phyloP scores from a whole-genome alignment of 2,329 filamentous ascomycete species.

The Leptographium wingfieldii region DNA sequence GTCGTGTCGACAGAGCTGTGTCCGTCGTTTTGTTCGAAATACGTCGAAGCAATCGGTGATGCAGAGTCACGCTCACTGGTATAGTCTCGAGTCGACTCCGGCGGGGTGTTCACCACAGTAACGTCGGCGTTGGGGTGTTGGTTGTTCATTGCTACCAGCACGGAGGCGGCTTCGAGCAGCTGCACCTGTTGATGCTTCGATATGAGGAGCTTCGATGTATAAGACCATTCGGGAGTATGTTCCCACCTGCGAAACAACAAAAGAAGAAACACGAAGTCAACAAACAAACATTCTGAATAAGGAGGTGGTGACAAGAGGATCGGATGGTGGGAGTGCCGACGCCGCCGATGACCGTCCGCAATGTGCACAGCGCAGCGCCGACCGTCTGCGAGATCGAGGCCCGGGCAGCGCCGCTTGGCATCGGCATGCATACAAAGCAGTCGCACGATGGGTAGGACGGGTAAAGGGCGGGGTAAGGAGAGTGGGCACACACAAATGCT shows the following conservation, averaged over 20 bases:
- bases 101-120: constrained; percentile 42
- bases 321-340: not conserved
- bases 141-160: constrained; percentile 77
- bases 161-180: constrained; percentile 90
- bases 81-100: constrained; percentile 53
- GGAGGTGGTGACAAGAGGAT: not conserved
- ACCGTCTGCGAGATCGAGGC: not conserved
- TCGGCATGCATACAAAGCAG: constrained; percentile 15
- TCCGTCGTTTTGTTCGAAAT: constrained; percentile 64
- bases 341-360: not conserved
- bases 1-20: constrained; percentile 86
- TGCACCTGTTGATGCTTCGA: constrained; percentile 99
- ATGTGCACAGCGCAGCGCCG: not conserved
- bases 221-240: constrained; percentile 95
- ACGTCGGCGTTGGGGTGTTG: constrained; percentile 17
- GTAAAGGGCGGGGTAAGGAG: constrained; percentile 30
- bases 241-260: constrained; percentile 65
- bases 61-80: constrained; percentile 71
- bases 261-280: constrained; percentile 23
- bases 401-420: constrained; percentile 12
- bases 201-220: constrained; percentile 93
- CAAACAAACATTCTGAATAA: constrained; percentile 9
- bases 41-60: constrained; percentile 70
- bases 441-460: constrained; percentile 15
- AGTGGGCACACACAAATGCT: constrained; percentile 89